phyloP scores from a whole-genome alignment of 208 protist genomes.

The Crithidia sp. region DNA sequence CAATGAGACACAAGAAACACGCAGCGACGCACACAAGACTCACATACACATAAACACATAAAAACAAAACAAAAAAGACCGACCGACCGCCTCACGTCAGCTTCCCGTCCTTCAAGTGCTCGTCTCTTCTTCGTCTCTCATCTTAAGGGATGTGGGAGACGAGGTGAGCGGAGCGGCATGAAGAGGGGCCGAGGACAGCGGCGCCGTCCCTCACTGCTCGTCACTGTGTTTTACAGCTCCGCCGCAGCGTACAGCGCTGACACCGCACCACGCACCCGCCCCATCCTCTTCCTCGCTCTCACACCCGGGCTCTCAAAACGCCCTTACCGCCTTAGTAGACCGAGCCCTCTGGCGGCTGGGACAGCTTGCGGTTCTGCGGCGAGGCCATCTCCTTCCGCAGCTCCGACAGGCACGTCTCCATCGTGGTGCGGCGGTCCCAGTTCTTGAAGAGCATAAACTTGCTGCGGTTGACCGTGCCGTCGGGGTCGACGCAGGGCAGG shows the following conservation, averaged over 20 bases:
- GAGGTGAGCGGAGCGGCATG: too few species aligned
- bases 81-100: too few species aligned
- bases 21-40: neutral
- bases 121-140: too few species aligned
- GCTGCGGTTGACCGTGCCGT: slow-evolving; percentile 76
- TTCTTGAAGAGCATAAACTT: slow-evolving; percentile 82
- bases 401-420: slow-evolving; percentile 90
- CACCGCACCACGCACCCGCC: neutral
- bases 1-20: neutral
- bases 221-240: too few species aligned
- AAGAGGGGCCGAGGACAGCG: too few species aligned
- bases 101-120: too few species aligned
- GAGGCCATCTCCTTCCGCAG: slow-evolving; percentile 86
- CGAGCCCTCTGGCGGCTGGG: slow-evolving; percentile 86
- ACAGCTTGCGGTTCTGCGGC: slow-evolving; percentile 83
- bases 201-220: too few species aligned
- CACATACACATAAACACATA: too few species aligned
- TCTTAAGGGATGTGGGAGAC: too few species aligned
- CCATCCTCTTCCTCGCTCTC: neutral
- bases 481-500: slow-evolving; percentile 79
- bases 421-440: slow-evolving; percentile 83
- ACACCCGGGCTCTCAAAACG: neutral
- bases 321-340: slow-evolving; percentile 30
- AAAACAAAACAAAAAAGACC: slow-evolving; percentile 3
- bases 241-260: too few species aligned